Evolutionary conservation across 139 green algal species (phyloP), one percentile per base, ranked within the genome.

Genomic region (Axilococcus clingmanii): DNA sequence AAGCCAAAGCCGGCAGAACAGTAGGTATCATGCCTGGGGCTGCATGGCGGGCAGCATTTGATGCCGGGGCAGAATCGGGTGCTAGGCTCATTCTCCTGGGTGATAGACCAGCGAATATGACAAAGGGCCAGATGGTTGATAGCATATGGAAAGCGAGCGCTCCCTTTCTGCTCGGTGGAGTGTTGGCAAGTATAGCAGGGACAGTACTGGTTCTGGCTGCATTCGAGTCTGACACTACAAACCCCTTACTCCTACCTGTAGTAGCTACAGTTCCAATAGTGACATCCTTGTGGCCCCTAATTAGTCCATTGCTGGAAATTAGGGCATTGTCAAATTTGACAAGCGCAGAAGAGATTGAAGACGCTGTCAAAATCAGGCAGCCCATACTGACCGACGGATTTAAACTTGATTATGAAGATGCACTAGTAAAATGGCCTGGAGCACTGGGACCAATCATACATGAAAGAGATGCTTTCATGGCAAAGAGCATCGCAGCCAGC

Each of bases 391-490:
- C 55, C 6, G 9, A 48, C 58, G 6, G 58, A 34, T 36, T 75
- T 17, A 81, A 85, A 63, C 54, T 94, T 44, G 84, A 74, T 55
- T 83, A 83, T 8, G 83, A 95, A 61, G 86, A 95, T 36, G 85
- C 86, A 3, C 58, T 95, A 42, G 60, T 94, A 40, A 67, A 77
- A 45, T 94, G 80, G 80, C 85, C 85, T 3, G 85, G 85, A 4
- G 86, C 85, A 17, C 45, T 73, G 54, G 37, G 56, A 4, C 58
- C 81, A 1, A 49, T 95, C 43, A 86, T 95, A 14, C 1, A 71
- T 2, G 75, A 89, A 47, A 68, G 86, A 0, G 86, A 95, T 48
- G 50, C 34, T 7, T 89, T 77, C 77, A 94, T 95, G 85, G 85
- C 83, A 2, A 55, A 59, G 3, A 68, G 73, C 25, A 35, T 68